These are phyloP conservation scores for Symbiodinium natans DNA, from an alignment of 73 alveolate species.

Conservation along the genomic window DNA sequence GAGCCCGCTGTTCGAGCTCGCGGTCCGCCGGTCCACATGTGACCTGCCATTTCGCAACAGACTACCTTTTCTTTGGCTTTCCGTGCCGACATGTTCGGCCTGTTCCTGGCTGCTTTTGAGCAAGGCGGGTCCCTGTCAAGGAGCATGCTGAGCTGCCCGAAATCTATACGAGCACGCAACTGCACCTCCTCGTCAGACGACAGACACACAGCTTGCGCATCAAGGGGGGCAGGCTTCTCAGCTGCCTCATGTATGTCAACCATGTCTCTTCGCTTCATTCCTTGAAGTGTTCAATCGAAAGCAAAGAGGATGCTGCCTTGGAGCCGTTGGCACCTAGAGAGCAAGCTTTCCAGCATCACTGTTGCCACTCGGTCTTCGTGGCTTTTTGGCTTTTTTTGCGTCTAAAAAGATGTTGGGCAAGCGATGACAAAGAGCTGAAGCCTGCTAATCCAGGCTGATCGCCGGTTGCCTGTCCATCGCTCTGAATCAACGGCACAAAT, in stretches of 20 bases:
- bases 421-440: too few species aligned
- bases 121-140: neutral
- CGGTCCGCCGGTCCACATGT: neutral
- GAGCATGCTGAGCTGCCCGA: neutral
- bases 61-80: neutral
- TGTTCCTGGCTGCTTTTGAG: neutral
- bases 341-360: too few species aligned
- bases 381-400: too few species aligned
- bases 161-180: neutral
- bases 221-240: neutral
- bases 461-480: too few species aligned
- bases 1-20: conserved; percentile 37
- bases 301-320: too few species aligned
- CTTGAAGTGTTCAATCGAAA: too few species aligned
- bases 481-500: conserved; percentile 22
- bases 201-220: conserved; percentile 8
- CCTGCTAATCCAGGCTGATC: too few species aligned
- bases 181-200: conserved; percentile 56
- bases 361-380: too few species aligned
- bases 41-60: neutral
- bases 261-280: too few species aligned
- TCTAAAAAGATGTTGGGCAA: too few species aligned
- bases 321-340: too few species aligned
- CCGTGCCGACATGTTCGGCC: neutral
- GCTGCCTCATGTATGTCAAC: too few species aligned